phyloP scores from a whole-genome alignment of 192 early-diverging fungal genomes.

The Backusella australiensis region DNA sequence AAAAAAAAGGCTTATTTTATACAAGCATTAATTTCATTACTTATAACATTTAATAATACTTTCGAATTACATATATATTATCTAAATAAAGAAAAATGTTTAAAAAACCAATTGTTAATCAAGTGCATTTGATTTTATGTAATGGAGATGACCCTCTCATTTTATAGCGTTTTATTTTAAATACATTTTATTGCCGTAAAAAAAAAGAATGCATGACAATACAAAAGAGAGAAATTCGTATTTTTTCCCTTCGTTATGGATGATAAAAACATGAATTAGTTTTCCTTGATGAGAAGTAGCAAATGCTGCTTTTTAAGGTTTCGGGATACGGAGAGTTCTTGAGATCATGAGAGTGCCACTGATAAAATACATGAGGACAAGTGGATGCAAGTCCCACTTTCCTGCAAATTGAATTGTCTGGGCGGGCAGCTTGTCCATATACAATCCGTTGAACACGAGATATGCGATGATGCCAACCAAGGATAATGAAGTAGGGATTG shows the following conservation, averaged over 20 bases:
- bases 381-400: constrained; percentile 72
- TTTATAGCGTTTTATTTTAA: no score
- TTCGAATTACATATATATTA: neutral
- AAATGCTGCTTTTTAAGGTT: constrained; percentile 43
- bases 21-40: neutral
- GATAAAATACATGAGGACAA: constrained; percentile 70
- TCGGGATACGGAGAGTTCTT: constrained; percentile 70
- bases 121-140: no score
- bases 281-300: no score
- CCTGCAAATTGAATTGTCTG: constrained; percentile 51
- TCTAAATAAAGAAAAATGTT: neutral
- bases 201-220: no score
- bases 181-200: no score
- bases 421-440: constrained; percentile 56
- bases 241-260: no score
- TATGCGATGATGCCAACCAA: constrained; percentile 68
- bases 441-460: constrained; percentile 38
- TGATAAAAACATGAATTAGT: no score
- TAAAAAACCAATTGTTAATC: neutral
- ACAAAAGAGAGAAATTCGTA: no score
- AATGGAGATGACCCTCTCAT: no score
- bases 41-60: neutral
- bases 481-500: constrained; percentile 76
- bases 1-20: neutral
- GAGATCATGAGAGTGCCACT: constrained; percentile 83